Base-by-base conservation (phyloP, 257 asterid species). In the Penstemon barbatus region DNA sequence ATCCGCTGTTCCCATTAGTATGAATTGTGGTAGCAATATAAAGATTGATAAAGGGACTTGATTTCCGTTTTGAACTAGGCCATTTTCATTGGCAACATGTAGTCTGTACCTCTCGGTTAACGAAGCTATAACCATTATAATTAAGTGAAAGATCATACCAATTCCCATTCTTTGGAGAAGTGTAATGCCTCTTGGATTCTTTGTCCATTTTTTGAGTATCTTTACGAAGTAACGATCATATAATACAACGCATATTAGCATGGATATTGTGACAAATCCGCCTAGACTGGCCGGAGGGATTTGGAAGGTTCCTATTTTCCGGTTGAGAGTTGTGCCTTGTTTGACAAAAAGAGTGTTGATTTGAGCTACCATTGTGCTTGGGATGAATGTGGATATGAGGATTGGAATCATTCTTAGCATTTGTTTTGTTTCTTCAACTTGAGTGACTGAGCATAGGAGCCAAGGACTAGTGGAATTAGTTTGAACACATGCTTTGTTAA, bases 371-470 rank as follows among this genome's bases (percentile, higher is more conserved):
- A 88, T 86, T 53, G 90, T 81, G 78, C 96, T 86, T 19, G 96
- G 97, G 43, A 88, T 45, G 68, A 90, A 78, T 54, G 96, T 86
- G 62, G 81, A 81, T 12, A 85, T 8, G 51, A 85, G 18, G 25
- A 91, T 81, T 4, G 95, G 96, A 65, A 89, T 69, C 93, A 91
- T 87, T 52, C 88, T 77, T n/a, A 91, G 81, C 84, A 91, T 87
- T 74, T 85, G 96, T 56, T 91, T 91, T 13, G 95, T 86, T 74
- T 86, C 97, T 74, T 91, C 97, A 0, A 86, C 95, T 82, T 89
- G 89, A 0, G 97, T 91, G 36, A 91, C 88, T 36, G 96, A 39
- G 71, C 91, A 85, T 3, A 87, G 80, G 74, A 77, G 65, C 96
- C 98, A 92, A 10, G 89, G 92, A 64, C 75, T 75, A 0, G 74